Conservation (phyloP, 495 filamentous ascomycete species). For the Aspergillus haitiensis region DNA sequence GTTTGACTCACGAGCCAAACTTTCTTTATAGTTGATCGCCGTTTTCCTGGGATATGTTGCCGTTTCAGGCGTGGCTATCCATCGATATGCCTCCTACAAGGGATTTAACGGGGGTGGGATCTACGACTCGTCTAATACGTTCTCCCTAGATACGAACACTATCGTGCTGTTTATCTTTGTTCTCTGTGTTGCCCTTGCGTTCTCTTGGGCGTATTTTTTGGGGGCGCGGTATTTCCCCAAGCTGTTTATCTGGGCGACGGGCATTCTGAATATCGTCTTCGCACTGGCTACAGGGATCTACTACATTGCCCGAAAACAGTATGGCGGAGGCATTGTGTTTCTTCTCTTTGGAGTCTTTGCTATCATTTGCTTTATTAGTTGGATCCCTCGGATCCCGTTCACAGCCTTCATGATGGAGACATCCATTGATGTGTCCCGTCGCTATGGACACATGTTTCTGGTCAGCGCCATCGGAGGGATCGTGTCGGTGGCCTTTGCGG, state of each 20-base stretch:
- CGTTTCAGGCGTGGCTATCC: slow-evolving; percentile 72
- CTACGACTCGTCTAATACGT: slow-evolving; percentile 62
- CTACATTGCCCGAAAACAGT: slow-evolving; percentile 67
- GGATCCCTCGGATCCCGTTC: slow-evolving; percentile 87
- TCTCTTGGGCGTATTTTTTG: slow-evolving; percentile 75
- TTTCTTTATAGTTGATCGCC: slow-evolving; percentile 65
- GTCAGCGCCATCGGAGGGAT: slow-evolving; percentile 80
- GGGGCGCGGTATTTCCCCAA: slow-evolving; percentile 81
- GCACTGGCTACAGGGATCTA: slow-evolving; percentile 68
- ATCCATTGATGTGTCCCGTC: slow-evolving; percentile 79
- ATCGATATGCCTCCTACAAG: slow-evolving; percentile 69
- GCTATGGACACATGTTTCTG: slow-evolving; percentile 80
- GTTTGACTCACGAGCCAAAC: no score
- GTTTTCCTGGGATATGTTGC: slow-evolving; percentile 75
- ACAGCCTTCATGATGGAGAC: slow-evolving; percentile 87
- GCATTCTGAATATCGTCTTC: slow-evolving; percentile 66
- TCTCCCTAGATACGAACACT: slow-evolving; percentile 77
- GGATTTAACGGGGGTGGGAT: slow-evolving; percentile 72
- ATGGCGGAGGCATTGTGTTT: slow-evolving; percentile 82
- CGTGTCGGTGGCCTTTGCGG: slow-evolving; percentile 68
- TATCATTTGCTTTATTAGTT: slow-evolving; percentile 75
- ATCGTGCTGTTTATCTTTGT: slow-evolving; percentile 80
- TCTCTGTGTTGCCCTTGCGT: slow-evolving; percentile 65
- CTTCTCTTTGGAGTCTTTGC: slow-evolving; percentile 78
- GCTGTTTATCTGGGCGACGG: slow-evolving; percentile 85